Evolutionary conservation across 768 basidiomycete genomes (phyloP).

Genomic region (Tephrocybe sp.): DNA sequence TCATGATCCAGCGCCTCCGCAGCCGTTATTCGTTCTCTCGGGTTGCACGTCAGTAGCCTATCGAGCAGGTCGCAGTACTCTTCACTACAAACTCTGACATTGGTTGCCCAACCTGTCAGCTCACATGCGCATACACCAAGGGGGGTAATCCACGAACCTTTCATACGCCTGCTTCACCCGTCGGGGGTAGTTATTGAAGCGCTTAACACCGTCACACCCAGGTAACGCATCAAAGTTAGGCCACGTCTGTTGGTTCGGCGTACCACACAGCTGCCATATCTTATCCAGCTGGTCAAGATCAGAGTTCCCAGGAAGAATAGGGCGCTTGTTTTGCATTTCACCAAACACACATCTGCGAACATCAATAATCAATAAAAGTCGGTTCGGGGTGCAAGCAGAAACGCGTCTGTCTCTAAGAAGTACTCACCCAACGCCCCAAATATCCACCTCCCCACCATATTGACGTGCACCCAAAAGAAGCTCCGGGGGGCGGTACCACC

Average conservation of each 20-base stretch:
- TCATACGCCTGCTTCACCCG: conserved; percentile 58
- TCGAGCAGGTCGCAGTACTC: conserved; percentile 76
- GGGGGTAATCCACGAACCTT: conserved; percentile 40
- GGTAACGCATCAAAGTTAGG: conserved; percentile 73
- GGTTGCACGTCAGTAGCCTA: conserved; percentile 79
- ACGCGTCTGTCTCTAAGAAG: no score
- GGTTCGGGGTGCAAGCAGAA: no score
- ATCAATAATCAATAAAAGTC: background rate
- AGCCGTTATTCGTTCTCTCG: conserved; percentile 80
- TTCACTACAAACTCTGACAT: conserved; percentile 60
- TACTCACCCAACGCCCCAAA: conserved; percentile 96
- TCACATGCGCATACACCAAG: background rate
- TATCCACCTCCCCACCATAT: conserved; percentile 93
- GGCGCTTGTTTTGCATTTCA: conserved; percentile 88
- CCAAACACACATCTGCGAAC: conserved; percentile 84
- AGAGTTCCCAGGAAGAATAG: conserved; percentile 83
- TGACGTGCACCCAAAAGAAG: conserved; percentile 83
- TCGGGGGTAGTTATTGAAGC: conserved; percentile 52
- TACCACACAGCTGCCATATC: conserved; percentile 89
- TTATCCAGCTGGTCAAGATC: conserved; percentile 91
- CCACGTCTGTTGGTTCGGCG: conserved; percentile 81
- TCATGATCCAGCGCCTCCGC: conserved; percentile 85
- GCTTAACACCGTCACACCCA: conserved; percentile 76
- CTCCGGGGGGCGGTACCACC: conserved; percentile 95
- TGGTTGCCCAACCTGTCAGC: conserved; percentile 7